Evolutionary conservation across 305 asterid species (phyloP), one percentile per base, ranked within the genome.

Genomic region (Fraxinus sp.): DNA sequence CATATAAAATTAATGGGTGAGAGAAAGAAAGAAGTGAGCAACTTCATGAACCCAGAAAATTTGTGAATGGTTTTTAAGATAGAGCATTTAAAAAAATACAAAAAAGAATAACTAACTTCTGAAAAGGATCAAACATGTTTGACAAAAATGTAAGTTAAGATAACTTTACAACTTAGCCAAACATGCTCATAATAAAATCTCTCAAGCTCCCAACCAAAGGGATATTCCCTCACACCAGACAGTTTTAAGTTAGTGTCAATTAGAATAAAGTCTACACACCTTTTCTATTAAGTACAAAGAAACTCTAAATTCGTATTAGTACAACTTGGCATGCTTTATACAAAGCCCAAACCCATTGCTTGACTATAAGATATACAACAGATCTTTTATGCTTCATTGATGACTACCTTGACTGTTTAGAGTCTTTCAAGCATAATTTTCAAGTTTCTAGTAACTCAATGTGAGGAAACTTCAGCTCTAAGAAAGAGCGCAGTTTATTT

Each of bases 391-490:
- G 64, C 20, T 44, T 35, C 28, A 32, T 59, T 64, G 64, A 62
- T 62, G 35, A 26, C 73, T 70, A 37, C 24, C 75, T 46, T 55
- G 52, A 62, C 16, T 8, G 32, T 22, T 22, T 62, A 18, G 71
- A 62, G 72, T 22, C 72, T 62, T 24, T 62, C 72, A 62, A 62
- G 28, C 74, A 62, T 33, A 39, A 14, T 18, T 81, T 62, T 62
- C 44, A 28, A 59, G 71, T 41, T 76, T 28, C 22, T 62, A 46
- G 72, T 76, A 44, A 37, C 57, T 18, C 44, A 78, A 64, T 66
- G 74, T 10, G 46, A 35, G 75, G 73, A 64, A 80, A 49, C 76
- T 35, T 68, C 78, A 82, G 74, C 66, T 76, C 75, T 2, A 70
- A 20, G 70, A 79, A 82, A 78, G 79, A 13, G 30, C 2, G 39